These are phyloP conservation scores for Pythium brassicae DNA, from an alignment of 352 stramenopile species.

Conservation along the genomic window DNA sequence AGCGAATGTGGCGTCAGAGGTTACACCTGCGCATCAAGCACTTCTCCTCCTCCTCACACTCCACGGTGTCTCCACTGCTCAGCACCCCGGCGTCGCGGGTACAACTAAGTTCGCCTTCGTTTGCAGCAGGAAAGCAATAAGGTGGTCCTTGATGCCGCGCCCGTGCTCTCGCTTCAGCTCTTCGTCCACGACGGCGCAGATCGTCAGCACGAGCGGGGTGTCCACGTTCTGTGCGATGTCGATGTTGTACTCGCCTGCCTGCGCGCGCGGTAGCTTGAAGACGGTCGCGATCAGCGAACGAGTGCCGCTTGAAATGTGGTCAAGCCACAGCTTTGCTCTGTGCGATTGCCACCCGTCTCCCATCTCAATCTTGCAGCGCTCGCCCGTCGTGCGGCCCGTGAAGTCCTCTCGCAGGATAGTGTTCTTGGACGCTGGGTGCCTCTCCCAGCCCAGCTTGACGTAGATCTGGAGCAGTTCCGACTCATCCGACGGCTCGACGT, in stretches of 20 bases:
- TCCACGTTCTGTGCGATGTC: constrained; percentile 6
- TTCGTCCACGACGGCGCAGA: constrained; percentile 7
- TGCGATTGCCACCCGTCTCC: constrained; percentile 1
- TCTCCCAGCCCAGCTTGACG: neutral
- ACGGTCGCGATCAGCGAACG: neutral
- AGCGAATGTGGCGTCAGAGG: no score
- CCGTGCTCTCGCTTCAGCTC: constrained; percentile 2
- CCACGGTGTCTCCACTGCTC: no score
- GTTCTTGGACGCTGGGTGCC: neutral
- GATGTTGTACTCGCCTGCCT: neutral
- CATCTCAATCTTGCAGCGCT: constrained; percentile 1
- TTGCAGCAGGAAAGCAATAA: no score
- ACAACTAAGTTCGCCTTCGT: no score
- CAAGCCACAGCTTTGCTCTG: neutral
- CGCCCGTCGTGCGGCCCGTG: constrained; percentile 1
- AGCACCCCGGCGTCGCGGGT: no score
- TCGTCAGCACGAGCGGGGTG: neutral
- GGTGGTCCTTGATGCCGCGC: no score
- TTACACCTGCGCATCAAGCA: no score
- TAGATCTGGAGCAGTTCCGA: constrained; percentile 4
- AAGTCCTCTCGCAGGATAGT: constrained; percentile 4
- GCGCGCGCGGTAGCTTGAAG: neutral
- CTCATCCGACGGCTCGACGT: neutral
- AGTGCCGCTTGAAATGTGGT: neutral
- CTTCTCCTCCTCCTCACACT: no score